Base-by-base conservation (phyloP, 495 filamentous ascomycete genomes). In the Terfezia claveryi region DNA sequence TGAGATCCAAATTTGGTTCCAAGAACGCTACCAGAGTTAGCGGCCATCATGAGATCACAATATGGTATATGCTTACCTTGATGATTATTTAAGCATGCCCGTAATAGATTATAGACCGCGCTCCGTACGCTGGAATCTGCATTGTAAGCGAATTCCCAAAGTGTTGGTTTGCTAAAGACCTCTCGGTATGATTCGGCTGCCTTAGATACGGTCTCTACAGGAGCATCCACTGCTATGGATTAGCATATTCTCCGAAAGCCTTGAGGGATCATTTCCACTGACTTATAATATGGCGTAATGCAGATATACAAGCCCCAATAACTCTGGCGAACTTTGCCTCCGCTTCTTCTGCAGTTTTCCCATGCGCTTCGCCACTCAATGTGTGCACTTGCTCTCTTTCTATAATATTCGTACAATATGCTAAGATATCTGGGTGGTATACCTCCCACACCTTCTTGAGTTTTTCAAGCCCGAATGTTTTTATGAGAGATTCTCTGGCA, bases 251-350 rank as follows among this genome's bases (percentile, higher is more conserved):
- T 32, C 27, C 27, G 27, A 32, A 32, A 32, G 27, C 4, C 27
- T 32, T 7, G 27, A 2, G 27, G 27, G 7, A 32, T 32, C 4
- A 32, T 32, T 32, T 4, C 27, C 27, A 58, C 37, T 36, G 53
- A 64, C 64, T 41, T 2, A 83, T 59, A 6, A 84, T 68, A 52
- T 74, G 73, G 23, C 70, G 59, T 27, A 81, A 68, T 5, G 83
- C 67, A 8, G 73, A 71, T 23, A 84, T 62, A 59, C 74, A 77
- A 17, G 80, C 78, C 14, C 79, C 79, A 20, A 87, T 74, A 6
- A 93, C 85, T 55, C 91, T 74, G 36, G 77, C 73, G 67, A 92
- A 91, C 61, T 94, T 95, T 2, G 79, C 78, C 55, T 83, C 72
- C 0, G 83, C 77, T 62, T 99, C 91, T 60, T 95, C 88, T 10